Evolutionary conservation across 768 basidiomycete genomes (phyloP), one percentile per base, ranked within the genome.

Genomic region (Macrolepiota fuliginosa): DNA sequence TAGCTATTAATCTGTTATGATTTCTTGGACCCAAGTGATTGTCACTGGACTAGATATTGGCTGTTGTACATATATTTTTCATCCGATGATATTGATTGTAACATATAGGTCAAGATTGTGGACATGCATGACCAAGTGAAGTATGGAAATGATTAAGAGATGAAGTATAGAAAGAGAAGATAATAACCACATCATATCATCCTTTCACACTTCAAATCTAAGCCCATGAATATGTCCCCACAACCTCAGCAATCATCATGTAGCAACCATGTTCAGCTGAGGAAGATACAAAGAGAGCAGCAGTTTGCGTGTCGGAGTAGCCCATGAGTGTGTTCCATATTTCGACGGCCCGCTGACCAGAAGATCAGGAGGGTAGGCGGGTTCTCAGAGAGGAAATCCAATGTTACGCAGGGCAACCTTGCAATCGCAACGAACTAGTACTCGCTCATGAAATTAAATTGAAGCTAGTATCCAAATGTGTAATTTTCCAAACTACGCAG

Each of bases 271-370:
- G 19, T 15, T 69, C 19, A 72, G 61, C 65, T 77, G 92, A 92
- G 0, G 91, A 92, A 9, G 90, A 92, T 3, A 80, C 89, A 67
- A 94, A 94, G 61, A 94, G 81, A 42, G 89, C 80, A 4, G 92
- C 92, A 17, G 79, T 83, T 32, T 84, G 77, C 1, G 69, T 71
- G 71, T 88, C 87, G 3, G 84, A 77, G 12, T 91, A 87, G 46
- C 89, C 91, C 80, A 93, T 89, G 56, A 94, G 83, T 0, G 88
- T 85, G 50, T 83, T 78, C 81, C 89, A 88, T 56, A 92, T 89
- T 72, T 92, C 87, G 52, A 94, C 88, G 5, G 92, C 89, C 40
- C 89, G 84, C 55, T 89, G n/a, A n/a, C n/a, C n/a, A n/a, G n/a
- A n/a, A n/a, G n/a, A n/a, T n/a, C n/a, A n/a, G n/a, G n/a, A n/a